Base-by-base conservation (phyloP, 768 basidiomycete genomes). In the Trametes gibbosa region DNA sequence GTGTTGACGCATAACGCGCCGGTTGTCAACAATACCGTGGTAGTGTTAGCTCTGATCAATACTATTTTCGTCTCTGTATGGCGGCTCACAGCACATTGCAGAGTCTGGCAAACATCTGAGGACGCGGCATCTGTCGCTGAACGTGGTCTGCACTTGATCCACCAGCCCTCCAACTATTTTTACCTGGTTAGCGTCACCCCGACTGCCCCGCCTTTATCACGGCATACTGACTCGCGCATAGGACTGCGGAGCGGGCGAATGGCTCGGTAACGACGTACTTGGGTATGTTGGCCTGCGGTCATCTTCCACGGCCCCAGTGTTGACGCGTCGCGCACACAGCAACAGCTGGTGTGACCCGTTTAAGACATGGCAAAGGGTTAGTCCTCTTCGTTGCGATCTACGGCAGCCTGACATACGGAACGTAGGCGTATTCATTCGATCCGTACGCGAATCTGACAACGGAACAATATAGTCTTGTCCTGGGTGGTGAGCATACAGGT, bases 341-440 rank as follows among this genome's bases (percentile, higher is more conserved):
- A 82, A 83, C 58, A 85, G 84, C 66, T 90, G 88, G 86, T 89
- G 86, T 65, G 85, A 86, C 63, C 86, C 87, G 1, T 90, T 86
- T 82, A 90, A 90, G 72, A 84, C 84, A 7, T 92, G 90, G 90
- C 84, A 87, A 68, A 81, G 82, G 72, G 86, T 87, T 54, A 58
- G 66, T 58, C 43, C 58, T 66, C 47, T 69, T 68, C 32, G 8
- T 23, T 9, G 7, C 24, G 25, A 7, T 21, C 8, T 50, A 13
- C 7, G 17, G 9, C 29, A n/a, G 16, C 16, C 29, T n/a, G 29
- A 49, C 29, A 45, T 2, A 39, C 23, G 27, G 9, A 37, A 1
- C 47, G 73, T 75, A 78, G 74, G 73, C 85, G 1, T 89, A 86
- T 70, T 83, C 84, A 3, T 92, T 91, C 72, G 79, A 93, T 68